Percentiles rank a stretch among this genome's conserved stretches.
Conservation (phyloP, 2,329 filamentous ascomycete species). For the Diaporthe australafricana region DNA sequence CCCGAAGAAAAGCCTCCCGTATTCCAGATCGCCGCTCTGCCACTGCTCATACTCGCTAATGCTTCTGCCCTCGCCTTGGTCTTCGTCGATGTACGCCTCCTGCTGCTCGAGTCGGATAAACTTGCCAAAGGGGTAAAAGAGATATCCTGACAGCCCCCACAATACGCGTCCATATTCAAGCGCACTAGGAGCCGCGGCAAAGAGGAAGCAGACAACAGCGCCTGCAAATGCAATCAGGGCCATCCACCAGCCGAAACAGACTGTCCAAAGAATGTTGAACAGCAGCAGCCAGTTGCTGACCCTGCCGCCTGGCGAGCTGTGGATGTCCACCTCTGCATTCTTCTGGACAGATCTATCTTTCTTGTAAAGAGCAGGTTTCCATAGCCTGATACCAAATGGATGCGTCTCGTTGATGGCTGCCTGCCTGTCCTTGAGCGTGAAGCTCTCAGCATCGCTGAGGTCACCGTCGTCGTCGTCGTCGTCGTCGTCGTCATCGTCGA, state of each 20-base stretch:
- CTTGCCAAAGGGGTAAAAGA: conserved; percentile 97
- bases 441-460: conserved; percentile 94
- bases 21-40: conserved; percentile 97
- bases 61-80: conserved; percentile 93
- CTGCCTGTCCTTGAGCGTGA: conserved; percentile 96
- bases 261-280: conserved; percentile 91
- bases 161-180: conserved; percentile 88
- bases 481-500: conserved; percentile 51
- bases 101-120: conserved; percentile 95
- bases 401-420: conserved; percentile 99
- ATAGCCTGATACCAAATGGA: conserved; percentile 97
- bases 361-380: conserved; percentile 99
- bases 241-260: conserved; percentile 97
- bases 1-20: conserved; percentile 95
- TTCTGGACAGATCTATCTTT: conserved; percentile 97
- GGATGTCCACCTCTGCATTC: conserved; percentile 95
- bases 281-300: conserved; percentile 87
- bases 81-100: conserved; percentile 93
- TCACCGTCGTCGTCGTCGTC: conserved; percentile 77
- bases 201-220: conserved; percentile 81
- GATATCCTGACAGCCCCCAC: conserved; percentile 84
- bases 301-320: conserved; percentile 89
- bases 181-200: conserved; percentile 83
- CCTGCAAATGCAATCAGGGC: conserved; percentile 79
- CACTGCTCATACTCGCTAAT: conserved; percentile 99